Percentiles rank a stretch among this genome's conserved stretches.
These are phyloP conservation scores for Oryza longistaminata DNA, from an alignment of 176 grass and related monocot genomes.

Conservation along the genomic window DNA sequence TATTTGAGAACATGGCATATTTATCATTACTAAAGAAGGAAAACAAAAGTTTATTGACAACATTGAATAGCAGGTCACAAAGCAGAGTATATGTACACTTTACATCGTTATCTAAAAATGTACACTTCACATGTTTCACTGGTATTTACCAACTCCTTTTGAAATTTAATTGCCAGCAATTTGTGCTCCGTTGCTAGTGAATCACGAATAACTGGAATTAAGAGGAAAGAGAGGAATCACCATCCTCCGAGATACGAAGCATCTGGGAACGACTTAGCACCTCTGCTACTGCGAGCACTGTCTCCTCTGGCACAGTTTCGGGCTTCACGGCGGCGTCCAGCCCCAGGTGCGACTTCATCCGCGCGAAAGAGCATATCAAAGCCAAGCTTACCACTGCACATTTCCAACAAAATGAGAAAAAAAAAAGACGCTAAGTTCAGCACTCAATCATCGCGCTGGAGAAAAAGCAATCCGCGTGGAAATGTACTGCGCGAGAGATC, in stretches of 20 bases:
- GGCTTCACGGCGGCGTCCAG: slow-evolving; percentile 48
- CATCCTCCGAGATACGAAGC: slow-evolving; percentile 71
- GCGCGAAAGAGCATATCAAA: slow-evolving; percentile 72
- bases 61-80: neutral
- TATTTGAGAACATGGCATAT: neutral
- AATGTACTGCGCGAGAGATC: neutral
- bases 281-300: slow-evolving; percentile 53
- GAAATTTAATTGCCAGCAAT: neutral
- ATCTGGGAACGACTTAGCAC: slow-evolving; percentile 47
- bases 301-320: slow-evolving; percentile 45
- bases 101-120: neutral
- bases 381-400: slow-evolving; percentile 73
- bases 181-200: neutral
- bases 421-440: neutral
- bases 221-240: slow-evolving; percentile 7
- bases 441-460: neutral
- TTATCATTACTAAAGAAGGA: neutral
- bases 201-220: neutral
- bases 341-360: slow-evolving; percentile 65
- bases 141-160: neutral
- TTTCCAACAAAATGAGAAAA: neutral
- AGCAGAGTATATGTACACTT: neutral
- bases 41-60: neutral
- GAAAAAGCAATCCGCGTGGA: neutral
- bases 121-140: neutral